A percentile compares a stretch with the other conserved stretches of the same genome.
Evolutionary conservation across 2,329 filamentous ascomycete species (phyloP).

Genomic region (Dothistroma septosporum): DNA sequence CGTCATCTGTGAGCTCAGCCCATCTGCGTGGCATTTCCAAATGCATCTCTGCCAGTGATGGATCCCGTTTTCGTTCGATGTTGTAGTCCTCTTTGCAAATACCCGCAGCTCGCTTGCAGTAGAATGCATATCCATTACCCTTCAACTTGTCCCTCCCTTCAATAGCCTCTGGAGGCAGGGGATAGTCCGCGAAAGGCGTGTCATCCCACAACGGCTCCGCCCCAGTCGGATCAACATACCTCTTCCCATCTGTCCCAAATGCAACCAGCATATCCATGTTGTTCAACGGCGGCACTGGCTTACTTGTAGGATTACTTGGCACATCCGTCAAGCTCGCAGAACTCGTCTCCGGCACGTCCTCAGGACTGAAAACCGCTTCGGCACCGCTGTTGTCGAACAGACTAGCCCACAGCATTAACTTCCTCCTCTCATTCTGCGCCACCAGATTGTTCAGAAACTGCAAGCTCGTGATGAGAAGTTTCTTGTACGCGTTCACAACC

Average conservation of each 20-base stretch:
- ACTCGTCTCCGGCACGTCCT: conserved; percentile 28
- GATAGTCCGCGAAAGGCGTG: conserved; percentile 20
- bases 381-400: conserved; percentile 50
- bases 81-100: conserved; percentile 26
- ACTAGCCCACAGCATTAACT: conserved; percentile 62
- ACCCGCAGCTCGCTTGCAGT: conserved; percentile 22
- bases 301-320: conserved; percentile 28
- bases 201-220: conserved; percentile 26
- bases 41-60: conserved; percentile 28
- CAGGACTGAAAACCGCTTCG: conserved; percentile 30
- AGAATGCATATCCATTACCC: conserved; percentile 31
- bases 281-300: conserved; percentile 25
- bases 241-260: conserved; percentile 26
- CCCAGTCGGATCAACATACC: conserved; percentile 18
- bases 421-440: conserved; percentile 61
- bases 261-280: conserved; percentile 30
- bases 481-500: conserved; percentile 63
- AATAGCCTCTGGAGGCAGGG: conserved; percentile 22
- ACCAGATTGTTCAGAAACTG: conserved; percentile 65
- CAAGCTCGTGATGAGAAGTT: conserved; percentile 61
- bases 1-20: conserved; percentile 25
- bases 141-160: conserved; percentile 17
- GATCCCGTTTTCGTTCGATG: conserved; percentile 24
- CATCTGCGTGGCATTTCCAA: conserved; percentile 30
- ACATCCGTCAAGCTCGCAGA: conserved; percentile 28